These are phyloP conservation scores for Oemleria cerasiformis DNA, from an alignment of 306 rosid species.

Conservation along the genomic window DNA sequence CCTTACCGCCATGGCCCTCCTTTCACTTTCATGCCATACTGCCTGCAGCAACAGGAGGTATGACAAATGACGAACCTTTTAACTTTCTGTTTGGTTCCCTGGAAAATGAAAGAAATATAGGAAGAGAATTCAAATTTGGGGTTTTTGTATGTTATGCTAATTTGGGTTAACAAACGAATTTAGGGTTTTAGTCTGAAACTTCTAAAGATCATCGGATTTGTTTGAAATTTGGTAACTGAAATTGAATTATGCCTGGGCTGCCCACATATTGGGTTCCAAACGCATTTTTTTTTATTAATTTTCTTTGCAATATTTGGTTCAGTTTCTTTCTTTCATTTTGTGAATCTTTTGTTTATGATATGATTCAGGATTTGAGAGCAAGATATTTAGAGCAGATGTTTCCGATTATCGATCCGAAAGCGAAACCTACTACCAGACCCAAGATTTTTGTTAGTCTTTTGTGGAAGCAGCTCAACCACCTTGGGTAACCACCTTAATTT, in stretches of 20 bases:
- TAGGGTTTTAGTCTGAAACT: not conserved
- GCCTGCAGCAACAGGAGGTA: conserved; percentile 75
- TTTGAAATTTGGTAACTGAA: not conserved
- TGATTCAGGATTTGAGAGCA: conserved; percentile 46
- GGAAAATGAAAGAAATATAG: conserved; percentile 8
- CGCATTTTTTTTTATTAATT: not conserved
- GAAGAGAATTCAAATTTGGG: conserved; percentile 9
- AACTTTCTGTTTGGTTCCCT: not conserved
- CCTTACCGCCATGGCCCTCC: conserved; percentile 78
- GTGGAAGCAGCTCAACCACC: conserved; percentile 95
- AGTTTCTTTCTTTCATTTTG: not conserved
- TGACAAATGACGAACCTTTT: not conserved
- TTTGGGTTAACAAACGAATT: not conserved
- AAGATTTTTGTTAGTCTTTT: conserved; percentile 68
- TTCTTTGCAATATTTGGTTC: not conserved
- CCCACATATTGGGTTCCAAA: not conserved
- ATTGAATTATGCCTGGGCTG: not conserved
- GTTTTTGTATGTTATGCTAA: not conserved
- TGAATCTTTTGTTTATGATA: not conserved
- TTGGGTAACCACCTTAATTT: conserved; percentile 59
- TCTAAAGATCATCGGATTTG: not conserved
- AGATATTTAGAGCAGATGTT: conserved; percentile 61
- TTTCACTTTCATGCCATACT: conserved; percentile 66
- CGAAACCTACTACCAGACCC: conserved; percentile 68
- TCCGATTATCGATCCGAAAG: conserved; percentile 69